Evolutionary conservation across 2,329 filamentous ascomycete species (phyloP), one percentile per base, ranked within the genome.

Genomic region (Botrytis byssoidea): DNA sequence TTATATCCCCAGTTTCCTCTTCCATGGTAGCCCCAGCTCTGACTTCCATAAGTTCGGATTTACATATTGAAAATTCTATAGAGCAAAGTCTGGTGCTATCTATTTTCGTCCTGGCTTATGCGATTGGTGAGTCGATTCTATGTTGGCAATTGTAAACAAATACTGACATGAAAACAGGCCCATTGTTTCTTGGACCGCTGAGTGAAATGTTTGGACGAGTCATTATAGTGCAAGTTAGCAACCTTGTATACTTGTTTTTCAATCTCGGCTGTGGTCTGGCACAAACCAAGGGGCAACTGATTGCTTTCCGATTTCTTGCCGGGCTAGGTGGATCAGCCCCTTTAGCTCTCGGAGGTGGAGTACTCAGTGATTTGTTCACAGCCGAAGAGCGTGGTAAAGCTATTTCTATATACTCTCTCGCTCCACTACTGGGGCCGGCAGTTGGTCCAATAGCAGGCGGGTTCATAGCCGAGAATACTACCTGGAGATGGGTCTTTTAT

Each of bases 151-250:
- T 48, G 12, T 40, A 44, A 29, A 14, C 46, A 67, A 32, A 32
- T 22, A 37, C 29, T 72, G 22, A 72, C 37, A 60, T 25, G 75
- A 84, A 84, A 35, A 83, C 83, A 40, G 85, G 85, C 0, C 85
- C 85, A 1, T 73, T 81, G 2, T 74, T 92, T 6, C 92, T 90
- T 87, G 91, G 91, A 1, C 90, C 90, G 0, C 80, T 86, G 8
- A 86, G 86, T 0, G 86, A 88, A 74, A 80, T 87, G 0, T 87
- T 85, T 70, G 87, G 86, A 0, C 78, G 87, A 2, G 77, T 82
- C 57, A 77, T 78, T 0, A 78, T 88, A 20, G 76, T 86, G 3
- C 85, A 86, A 73, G 69, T 77, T 0, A 83, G 83, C 5, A 88
- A 86, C 74, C 59, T 86, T 0, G 83, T 87, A 79, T 90, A 88